These are phyloP conservation scores for Lunularia cruciata DNA, from an alignment of 225 moss, liverwort and hornwort species.

Conservation along the genomic window DNA sequence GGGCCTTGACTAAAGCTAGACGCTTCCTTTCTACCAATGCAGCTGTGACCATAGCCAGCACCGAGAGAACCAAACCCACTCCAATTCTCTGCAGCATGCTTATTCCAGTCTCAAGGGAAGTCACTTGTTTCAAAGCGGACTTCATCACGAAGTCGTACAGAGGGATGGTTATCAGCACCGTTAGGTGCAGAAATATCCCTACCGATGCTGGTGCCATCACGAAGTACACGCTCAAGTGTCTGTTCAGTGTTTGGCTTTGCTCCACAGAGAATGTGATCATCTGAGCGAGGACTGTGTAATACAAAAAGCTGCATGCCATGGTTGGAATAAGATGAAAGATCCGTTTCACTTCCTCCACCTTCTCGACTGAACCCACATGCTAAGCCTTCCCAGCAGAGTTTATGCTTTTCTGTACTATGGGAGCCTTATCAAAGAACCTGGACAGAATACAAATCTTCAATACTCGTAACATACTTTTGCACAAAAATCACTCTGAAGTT, in stretches of 20 bases:
- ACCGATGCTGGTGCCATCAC: constrained; percentile 47
- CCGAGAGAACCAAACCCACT: constrained; percentile 50
- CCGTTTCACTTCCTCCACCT: constrained; percentile 71
- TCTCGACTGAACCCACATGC: constrained; percentile 55
- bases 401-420: constrained; percentile 25
- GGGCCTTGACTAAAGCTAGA: constrained; percentile 22
- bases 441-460: no score
- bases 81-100: constrained; percentile 56
- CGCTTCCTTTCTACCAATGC: constrained; percentile 55
- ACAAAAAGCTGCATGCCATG: constrained; percentile 52
- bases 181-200: constrained; percentile 47
- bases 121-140: constrained; percentile 28
- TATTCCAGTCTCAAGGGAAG: constrained; percentile 46
- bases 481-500: no score
- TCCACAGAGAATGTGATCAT: constrained; percentile 55
- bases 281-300: constrained; percentile 62
- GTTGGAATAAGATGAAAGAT: constrained; percentile 61
- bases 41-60: constrained; percentile 52
- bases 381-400: constrained; percentile 26
- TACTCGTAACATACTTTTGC: no score
- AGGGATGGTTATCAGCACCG: constrained; percentile 50
- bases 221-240: constrained; percentile 39
- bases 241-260: constrained; percentile 56
- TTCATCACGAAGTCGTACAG: constrained; percentile 48
- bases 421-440: constrained; percentile 61